These are phyloP conservation scores for Fusarium xylarioides DNA, from an alignment of 2,329 filamentous ascomycete genomes.

Conservation along the genomic window DNA sequence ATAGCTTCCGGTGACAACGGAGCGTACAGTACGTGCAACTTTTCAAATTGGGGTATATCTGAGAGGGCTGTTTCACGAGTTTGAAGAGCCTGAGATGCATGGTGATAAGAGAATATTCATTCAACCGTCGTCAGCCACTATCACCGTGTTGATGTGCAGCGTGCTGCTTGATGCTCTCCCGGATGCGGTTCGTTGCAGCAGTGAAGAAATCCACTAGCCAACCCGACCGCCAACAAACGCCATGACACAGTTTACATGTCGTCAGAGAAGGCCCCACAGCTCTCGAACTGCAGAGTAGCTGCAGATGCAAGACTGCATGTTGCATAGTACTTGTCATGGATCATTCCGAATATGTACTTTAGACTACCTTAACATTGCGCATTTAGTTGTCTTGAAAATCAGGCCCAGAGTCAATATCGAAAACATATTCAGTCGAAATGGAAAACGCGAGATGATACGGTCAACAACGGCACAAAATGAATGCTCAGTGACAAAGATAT, in stretches of 20 bases:
- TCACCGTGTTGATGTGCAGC: background rate
- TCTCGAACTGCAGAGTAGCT: slow-evolving; percentile 27
- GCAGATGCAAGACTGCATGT: slow-evolving; percentile 1
- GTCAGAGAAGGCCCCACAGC: slow-evolving; percentile 29
- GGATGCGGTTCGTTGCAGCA: slow-evolving; percentile 29
- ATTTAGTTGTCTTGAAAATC: slow-evolving; percentile 1
- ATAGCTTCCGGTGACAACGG: slow-evolving; percentile 22
- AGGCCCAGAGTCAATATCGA: background rate
- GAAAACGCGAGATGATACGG: background rate
- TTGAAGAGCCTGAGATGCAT: background rate
- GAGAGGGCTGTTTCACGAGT: background rate
- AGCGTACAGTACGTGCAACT: background rate
- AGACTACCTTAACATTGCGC: background rate
- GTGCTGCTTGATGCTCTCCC: slow-evolving; percentile 1
- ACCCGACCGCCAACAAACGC: slow-evolving; percentile 19
- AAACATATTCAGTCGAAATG: background rate
- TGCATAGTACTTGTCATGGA: slow-evolving; percentile 13
- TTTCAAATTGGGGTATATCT: slow-evolving; percentile 5
- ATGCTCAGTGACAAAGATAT: background rate
- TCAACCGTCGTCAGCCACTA: background rate
- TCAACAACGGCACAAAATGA: background rate
- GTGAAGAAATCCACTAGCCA: slow-evolving; percentile 3
- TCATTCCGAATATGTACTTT: background rate
- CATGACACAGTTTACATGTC: slow-evolving; percentile 30
- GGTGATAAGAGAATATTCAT: background rate